Evolutionary conservation across 179 eudicot species (phyloP).

Genomic region (Patellifolia procumbens): DNA sequence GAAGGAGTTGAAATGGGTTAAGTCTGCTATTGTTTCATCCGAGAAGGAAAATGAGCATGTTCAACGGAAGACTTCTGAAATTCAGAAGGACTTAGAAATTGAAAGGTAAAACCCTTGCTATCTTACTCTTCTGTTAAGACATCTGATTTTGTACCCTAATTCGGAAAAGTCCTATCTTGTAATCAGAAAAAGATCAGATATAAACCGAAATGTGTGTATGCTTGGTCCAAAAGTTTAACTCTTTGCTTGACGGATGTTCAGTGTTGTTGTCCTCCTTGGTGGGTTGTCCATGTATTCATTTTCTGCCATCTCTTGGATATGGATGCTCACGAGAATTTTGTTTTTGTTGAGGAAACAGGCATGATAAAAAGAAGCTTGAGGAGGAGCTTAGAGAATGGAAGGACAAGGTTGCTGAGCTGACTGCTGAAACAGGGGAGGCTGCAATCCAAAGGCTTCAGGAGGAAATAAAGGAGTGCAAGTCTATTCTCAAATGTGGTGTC

Average conservation of each 20-base stretch:
- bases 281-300: neutral
- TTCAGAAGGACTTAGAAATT: slow-evolving; percentile 51
- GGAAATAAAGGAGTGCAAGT: slow-evolving; percentile 89
- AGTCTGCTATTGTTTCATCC: slow-evolving; percentile 61
- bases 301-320: neutral
- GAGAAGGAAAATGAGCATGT: slow-evolving; percentile 90
- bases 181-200: neutral
- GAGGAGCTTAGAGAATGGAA: slow-evolving; percentile 74
- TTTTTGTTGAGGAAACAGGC: slow-evolving; percentile 40
- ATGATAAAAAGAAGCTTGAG: slow-evolving; percentile 69
- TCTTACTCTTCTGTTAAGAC: neutral
- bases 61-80: slow-evolving; percentile 61
- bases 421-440: slow-evolving; percentile 76
- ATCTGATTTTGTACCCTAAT: neutral
- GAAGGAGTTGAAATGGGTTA: slow-evolving; percentile 84
- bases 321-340: slow-evolving; percentile 8
- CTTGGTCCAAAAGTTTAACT: neutral
- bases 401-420: slow-evolving; percentile 57
- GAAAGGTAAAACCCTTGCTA: slow-evolving; percentile 54
- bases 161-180: neutral
- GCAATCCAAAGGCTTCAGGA: slow-evolving; percentile 89
- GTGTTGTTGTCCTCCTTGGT: neutral
- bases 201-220: neutral
- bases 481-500: slow-evolving; percentile 94
- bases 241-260: neutral